Evolutionary conservation across 192 early-diverging fungal genomes (phyloP).

Genomic region (Backusella liffmaniae): DNA sequence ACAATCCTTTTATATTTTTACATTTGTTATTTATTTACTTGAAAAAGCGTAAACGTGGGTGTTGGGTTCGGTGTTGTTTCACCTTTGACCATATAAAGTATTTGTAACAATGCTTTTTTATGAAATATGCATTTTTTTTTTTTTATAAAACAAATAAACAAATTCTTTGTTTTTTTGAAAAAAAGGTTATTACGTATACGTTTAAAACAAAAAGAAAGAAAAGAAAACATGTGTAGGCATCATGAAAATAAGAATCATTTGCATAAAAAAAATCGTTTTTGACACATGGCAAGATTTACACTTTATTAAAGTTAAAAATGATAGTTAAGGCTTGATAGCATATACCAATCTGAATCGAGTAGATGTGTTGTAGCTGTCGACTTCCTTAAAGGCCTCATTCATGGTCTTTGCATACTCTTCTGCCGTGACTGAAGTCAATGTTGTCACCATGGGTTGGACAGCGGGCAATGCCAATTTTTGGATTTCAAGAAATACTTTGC

Average conservation of each 20-base stretch:
- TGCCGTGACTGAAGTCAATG: constrained; percentile 1
- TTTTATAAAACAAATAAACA: not conserved
- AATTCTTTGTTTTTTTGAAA: not conserved
- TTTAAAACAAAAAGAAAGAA: not conserved
- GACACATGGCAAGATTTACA: not conserved
- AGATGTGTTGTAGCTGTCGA: not conserved
- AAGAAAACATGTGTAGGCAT: not conserved
- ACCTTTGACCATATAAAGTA: not conserved
- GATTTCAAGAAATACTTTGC: constrained; percentile 25
- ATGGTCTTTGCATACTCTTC: constrained; percentile 10
- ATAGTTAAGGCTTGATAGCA: constrained; percentile 9
- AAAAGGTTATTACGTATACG: not conserved
- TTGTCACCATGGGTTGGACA: constrained; percentile 25
- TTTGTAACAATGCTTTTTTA: not conserved
- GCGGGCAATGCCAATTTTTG: constrained; percentile 32
- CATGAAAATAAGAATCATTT: not conserved
- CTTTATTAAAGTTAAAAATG: not conserved
- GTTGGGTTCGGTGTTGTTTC: not conserved
- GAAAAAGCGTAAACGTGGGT: not conserved
- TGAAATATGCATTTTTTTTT: not conserved
- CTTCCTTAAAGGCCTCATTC: constrained; percentile 14
- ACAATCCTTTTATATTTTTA: not conserved
- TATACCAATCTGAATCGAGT: constrained; percentile 27
- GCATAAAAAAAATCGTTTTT: not conserved
- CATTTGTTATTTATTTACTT: not conserved